Base-by-base conservation (phyloP, 331 rosid species). In the Phaseolus coccineus region DNA sequence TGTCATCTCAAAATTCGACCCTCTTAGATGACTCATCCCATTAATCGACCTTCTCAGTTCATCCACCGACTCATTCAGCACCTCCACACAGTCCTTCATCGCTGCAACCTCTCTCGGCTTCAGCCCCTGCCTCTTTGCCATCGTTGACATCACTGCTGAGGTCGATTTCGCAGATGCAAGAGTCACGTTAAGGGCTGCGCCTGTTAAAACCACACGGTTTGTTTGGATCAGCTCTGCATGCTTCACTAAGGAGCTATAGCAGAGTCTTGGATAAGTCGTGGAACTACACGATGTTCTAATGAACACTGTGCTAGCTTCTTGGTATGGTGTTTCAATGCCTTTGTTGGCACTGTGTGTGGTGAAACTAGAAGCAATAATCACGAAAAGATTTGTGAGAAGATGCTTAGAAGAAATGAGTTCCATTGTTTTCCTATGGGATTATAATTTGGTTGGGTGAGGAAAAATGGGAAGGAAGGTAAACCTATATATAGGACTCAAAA, bases 71-170 rank as follows among this genome's bases (percentile, higher is more conserved):
- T 91, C 92, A 2, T 84, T 14, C 24, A 94, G 77, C 81, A 58
- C 90, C 67, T 94, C 97, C 25, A 94, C 39, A 4, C 98, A 92
- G 82, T 91, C 98, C 44, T 58, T 82, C 89, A 92, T 88, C 3
- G 97, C 95, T 0, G 82, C 88, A 0, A 48, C 81, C 79, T 88
- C 97, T 71, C 77, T 78, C 0, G 84, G 85, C 44, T 81, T 81
- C 74, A 91, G 1, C 3, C 88, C 90, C 0, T 16, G 86, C 11
- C 78, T 40, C 50, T 75, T 84, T 0, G 89, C 81, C 24, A 94
- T 73, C 2, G 48, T 62, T 0, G 76, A 28, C 48, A 92, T 85
- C 73, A 61, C 14, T 11, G 55, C 6, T 0, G 89, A 70, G 33
- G 98, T 86, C 9, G 90, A 62, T 77, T 87, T 88, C 0, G 84